Conservation (phyloP, 179 eudicot genomes). For the Heliamphora pulchella region DNA sequence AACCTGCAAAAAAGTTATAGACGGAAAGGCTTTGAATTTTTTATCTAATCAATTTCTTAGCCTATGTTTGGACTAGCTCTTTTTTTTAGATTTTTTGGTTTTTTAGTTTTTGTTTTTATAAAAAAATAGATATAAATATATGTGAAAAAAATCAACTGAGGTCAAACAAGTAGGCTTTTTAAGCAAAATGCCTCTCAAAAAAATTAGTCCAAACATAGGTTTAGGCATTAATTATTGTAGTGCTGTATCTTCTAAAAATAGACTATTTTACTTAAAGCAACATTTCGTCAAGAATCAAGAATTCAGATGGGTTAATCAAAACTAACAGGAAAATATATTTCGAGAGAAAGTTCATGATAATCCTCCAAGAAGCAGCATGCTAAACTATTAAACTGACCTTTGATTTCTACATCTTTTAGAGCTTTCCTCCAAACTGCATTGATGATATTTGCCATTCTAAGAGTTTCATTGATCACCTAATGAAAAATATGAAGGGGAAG, state of each 20-base stretch:
- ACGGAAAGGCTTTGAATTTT: background rate
- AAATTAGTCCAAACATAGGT: background rate
- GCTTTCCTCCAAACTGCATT: constrained; percentile 95
- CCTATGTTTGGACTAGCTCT: too few relatives aligned
- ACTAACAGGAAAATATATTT: too few relatives aligned
- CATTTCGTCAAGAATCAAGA: background rate
- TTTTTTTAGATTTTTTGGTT: too few relatives aligned
- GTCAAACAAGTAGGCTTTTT: too few relatives aligned
- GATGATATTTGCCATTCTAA: constrained; percentile 82
- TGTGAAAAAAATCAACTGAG: too few relatives aligned
- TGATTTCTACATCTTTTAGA: constrained; percentile 69
- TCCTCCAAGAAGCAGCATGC: background rate
- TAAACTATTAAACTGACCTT: constrained; percentile 38
- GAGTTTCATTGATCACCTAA: constrained; percentile 94
- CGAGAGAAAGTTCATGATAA: too few relatives aligned
- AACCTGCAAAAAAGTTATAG: constrained; percentile 37
- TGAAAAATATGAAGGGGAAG: background rate
- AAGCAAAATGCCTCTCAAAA: too few relatives aligned
- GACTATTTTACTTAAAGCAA: background rate
- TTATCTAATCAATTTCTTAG: background rate
- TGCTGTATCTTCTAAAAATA: background rate
- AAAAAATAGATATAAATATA: too few relatives aligned
- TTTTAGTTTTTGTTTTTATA: too few relatives aligned
- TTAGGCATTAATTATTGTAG: background rate
- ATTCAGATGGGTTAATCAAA: too few relatives aligned